Conservation (phyloP, 1,284 basidiomycete genomes). For the Sporisorium sorghi region DNA sequence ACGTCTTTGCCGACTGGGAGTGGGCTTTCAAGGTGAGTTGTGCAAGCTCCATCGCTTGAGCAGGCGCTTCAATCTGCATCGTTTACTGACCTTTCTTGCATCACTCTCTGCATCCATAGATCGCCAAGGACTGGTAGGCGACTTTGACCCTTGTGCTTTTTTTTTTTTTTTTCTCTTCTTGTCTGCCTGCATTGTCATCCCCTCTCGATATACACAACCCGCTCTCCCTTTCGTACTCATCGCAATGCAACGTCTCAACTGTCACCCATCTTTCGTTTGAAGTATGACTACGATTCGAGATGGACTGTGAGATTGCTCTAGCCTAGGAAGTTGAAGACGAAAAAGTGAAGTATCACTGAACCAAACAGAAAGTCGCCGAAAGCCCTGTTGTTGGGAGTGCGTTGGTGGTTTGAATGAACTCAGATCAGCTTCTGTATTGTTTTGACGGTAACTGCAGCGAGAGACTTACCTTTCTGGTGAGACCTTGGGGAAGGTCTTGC, state of each 20-base stretch:
- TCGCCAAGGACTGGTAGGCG: slow-evolving; percentile 57
- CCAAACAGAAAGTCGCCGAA: slow-evolving; percentile 96
- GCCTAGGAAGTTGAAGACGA: slow-evolving; percentile 96
- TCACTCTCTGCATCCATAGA: slow-evolving; percentile 16
- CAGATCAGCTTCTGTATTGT: not conserved
- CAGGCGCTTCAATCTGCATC: not conserved
- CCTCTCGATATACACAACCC: not conserved
- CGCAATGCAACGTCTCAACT: slow-evolving; percentile 22
- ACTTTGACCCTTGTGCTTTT: not conserved
- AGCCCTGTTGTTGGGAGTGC: slow-evolving; percentile 48
- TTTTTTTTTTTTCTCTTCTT: not conserved
- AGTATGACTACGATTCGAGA: not conserved
- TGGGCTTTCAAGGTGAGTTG: slow-evolving; percentile 64
- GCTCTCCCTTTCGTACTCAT: slow-evolving; percentile 9
- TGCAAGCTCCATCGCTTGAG: not conserved
- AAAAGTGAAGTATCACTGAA: slow-evolving; percentile 95
- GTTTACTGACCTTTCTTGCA: not conserved
- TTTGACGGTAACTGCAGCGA: not conserved
- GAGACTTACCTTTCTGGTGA: slow-evolving; percentile 87
- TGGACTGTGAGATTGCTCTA: slow-evolving; percentile 62
- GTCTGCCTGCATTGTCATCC: not conserved
- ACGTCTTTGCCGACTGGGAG: slow-evolving; percentile 74
- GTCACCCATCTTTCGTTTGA: slow-evolving; percentile 2
- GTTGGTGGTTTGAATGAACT: slow-evolving; percentile 17
- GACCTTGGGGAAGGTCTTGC: slow-evolving; percentile 72